These are phyloP conservation scores for Paecilomyces sp. DNA, from an alignment of 2,329 filamentous ascomycete species.

Conservation along the genomic window DNA sequence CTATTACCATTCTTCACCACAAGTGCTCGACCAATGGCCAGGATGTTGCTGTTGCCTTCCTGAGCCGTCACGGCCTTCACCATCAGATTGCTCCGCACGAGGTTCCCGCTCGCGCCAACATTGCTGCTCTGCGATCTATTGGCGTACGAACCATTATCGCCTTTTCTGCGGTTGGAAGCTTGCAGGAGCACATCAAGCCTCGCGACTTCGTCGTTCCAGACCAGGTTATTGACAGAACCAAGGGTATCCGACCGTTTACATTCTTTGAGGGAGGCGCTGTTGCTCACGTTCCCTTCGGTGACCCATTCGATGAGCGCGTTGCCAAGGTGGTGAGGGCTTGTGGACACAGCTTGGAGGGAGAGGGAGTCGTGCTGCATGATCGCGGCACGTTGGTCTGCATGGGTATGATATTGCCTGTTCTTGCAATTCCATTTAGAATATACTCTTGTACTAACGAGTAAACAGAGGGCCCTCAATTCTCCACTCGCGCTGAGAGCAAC, in stretches of 20 bases:
- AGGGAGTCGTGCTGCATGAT: conserved; percentile 77
- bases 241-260: conserved; percentile 87
- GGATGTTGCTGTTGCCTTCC: conserved; percentile 69
- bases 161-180: conserved; percentile 87
- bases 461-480: conserved; percentile 93
- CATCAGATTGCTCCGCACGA: conserved; percentile 91
- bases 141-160: conserved; percentile 88
- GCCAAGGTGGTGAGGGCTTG: conserved; percentile 71
- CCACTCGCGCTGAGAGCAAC: conserved; percentile 88
- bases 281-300: conserved; percentile 89
- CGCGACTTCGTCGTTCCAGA: conserved; percentile 96
- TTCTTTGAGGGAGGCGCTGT: conserved; percentile 83
- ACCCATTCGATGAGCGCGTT: conserved; percentile 80
- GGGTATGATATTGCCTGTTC: conserved; percentile 48
- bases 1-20: conserved; percentile 85
- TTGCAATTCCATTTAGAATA: background rate
- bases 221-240: conserved; percentile 95
- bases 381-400: conserved; percentile 86
- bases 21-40: conserved; percentile 59
- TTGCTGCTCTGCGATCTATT: conserved; percentile 86
- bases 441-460: background rate
- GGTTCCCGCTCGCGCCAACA: conserved; percentile 90
- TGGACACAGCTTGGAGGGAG: conserved; percentile 69
- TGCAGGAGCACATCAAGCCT: conserved; percentile 88
- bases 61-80: conserved; percentile 82